Conservation (phyloP, 1,284 basidiomycete species). For the Athelia sp. region DNA sequence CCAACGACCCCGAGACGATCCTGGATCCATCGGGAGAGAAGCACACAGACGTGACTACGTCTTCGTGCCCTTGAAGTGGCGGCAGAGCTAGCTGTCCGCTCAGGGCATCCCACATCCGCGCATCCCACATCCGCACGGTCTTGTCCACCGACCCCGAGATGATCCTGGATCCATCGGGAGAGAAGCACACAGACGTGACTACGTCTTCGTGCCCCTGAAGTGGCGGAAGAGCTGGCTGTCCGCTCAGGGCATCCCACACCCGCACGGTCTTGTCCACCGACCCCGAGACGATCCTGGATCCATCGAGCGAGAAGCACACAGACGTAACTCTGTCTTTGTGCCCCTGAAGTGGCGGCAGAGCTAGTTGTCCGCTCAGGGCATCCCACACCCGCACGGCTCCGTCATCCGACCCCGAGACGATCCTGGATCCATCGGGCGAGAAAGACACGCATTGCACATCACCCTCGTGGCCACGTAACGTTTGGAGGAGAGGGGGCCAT, state of each 20-base stretch:
- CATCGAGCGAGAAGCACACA: neutral
- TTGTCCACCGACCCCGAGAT: neutral
- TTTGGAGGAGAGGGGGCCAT: neutral
- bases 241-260: neutral
- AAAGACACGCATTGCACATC: neutral
- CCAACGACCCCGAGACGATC: neutral
- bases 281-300: neutral
- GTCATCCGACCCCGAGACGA: neutral
- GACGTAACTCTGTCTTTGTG: neutral
- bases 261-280: neutral
- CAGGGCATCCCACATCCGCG: too few relatives aligned
- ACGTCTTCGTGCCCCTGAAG: neutral
- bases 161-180: neutral
- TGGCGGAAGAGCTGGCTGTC: neutral
- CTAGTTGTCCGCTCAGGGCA: neutral
- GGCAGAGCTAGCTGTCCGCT: neutral
- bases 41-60: neutral
- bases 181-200: neutral
- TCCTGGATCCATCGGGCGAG: neutral
- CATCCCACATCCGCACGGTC: neutral
- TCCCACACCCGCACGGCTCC: neutral
- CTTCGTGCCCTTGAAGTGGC: neutral
- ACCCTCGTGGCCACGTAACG: neutral
- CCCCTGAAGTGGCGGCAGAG: neutral
- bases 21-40: neutral